phyloP scores from a whole-genome alignment of 1,139 yeast species.

The Fermentozyma sake region DNA sequence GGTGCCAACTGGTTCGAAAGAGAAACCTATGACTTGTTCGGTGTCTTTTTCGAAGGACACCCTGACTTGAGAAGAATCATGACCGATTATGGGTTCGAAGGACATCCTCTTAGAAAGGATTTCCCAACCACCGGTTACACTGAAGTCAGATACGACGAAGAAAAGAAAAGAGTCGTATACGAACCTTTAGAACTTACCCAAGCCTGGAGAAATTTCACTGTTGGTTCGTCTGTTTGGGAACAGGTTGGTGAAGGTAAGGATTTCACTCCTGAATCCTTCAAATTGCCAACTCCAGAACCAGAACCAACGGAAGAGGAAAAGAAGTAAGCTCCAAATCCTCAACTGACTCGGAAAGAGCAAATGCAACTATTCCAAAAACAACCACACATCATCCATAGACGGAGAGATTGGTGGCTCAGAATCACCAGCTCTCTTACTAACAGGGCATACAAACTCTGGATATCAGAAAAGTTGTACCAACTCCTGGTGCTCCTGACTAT shows the following conservation, averaged over 20 bases:
- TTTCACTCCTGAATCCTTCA: constrained; percentile 74
- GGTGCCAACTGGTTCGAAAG: constrained; percentile 92
- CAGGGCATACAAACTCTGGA: too few relatives aligned
- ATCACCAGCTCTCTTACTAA: too few relatives aligned
- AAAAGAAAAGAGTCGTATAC: constrained; percentile 83
- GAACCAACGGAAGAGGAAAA: constrained; percentile 53
- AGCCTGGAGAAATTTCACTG: constrained; percentile 87
- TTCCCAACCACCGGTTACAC: constrained; percentile 92
- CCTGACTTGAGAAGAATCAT: constrained; percentile 87
- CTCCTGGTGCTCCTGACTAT: too few relatives aligned
- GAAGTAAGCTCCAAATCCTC: constrained; percentile 7
- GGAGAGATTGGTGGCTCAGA: too few relatives aligned
- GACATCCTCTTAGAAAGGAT: constrained; percentile 88
- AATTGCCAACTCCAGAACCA: constrained; percentile 78
- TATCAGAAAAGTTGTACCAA: too few relatives aligned
- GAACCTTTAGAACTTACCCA: constrained; percentile 89
- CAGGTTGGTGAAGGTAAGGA: constrained; percentile 88
- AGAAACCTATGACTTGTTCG: constrained; percentile 83
- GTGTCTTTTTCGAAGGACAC: constrained; percentile 82
- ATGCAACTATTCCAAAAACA: too few relatives aligned
- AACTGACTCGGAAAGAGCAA: too few relatives aligned
- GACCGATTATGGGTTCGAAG: constrained; percentile 92
- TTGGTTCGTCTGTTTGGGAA: constrained; percentile 88
- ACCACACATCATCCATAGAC: too few relatives aligned
- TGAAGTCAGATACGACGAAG: constrained; percentile 86